A percentile compares a stretch with the other conserved stretches of the same genome.
Evolutionary conservation across 2,329 filamentous ascomycete genomes (phyloP).

Genomic region (Phialophora expanda): DNA sequence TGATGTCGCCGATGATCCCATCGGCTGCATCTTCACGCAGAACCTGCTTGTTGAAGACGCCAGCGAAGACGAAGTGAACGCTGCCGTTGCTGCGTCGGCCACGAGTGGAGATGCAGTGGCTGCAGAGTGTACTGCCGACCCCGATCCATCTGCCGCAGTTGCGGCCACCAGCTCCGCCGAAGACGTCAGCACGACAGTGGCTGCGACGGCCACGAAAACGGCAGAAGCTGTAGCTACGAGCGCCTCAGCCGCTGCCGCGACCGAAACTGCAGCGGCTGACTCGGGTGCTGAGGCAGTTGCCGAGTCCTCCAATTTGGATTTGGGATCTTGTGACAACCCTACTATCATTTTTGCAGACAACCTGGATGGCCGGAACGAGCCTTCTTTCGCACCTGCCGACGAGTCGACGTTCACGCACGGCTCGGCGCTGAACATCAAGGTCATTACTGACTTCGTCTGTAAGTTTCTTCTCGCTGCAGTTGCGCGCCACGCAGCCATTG

Average conservation of each 20-base stretch:
- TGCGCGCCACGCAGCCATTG: neutral
- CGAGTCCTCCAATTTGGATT: conserved; percentile 45
- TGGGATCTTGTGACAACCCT: conserved; percentile 55
- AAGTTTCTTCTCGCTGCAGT: conserved; percentile 3
- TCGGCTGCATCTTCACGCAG: conserved; percentile 62
- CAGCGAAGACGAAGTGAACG: conserved; percentile 57
- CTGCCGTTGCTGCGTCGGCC: conserved; percentile 52
- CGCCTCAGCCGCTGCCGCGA: conserved; percentile 20
- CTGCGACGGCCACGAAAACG: conserved; percentile 5
- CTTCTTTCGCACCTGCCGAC: conserved; percentile 53
- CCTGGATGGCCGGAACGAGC: conserved; percentile 55
- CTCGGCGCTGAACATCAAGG: conserved; percentile 55
- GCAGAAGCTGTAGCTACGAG: conserved; percentile 29
- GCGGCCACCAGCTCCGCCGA: conserved; percentile 19
- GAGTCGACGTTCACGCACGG: conserved; percentile 58
- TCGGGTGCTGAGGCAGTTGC: conserved; percentile 10
- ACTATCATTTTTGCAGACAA: conserved; percentile 56
- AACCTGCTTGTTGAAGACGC: conserved; percentile 61
- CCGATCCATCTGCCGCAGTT: conserved; percentile 30
- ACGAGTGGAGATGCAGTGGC: conserved; percentile 52
- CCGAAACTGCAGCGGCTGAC: conserved; percentile 24
- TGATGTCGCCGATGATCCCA: conserved; percentile 53
- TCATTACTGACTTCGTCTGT: conserved; percentile 58
- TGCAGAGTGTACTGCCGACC: conserved; percentile 31
- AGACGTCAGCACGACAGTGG: conserved; percentile 3